Evolutionary conservation across 371 early-diverging fungal species (phyloP), one percentile per base, ranked within the genome.

Genomic region (Zychaea mexicana): DNA sequence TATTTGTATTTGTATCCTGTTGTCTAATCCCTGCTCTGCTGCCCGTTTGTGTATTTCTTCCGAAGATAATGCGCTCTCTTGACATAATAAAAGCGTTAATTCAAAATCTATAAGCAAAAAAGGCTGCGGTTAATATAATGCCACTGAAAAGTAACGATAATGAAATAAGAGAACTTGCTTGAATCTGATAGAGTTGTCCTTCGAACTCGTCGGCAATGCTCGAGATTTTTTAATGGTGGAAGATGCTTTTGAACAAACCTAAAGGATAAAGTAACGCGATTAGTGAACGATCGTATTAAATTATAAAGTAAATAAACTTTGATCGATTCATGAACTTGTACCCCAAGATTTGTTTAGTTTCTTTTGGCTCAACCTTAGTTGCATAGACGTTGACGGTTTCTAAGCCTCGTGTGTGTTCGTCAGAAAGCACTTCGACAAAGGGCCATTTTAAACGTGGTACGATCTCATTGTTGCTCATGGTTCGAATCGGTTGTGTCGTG

Each of bases 121-220:
- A 6, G 26, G n/a, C 8, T 27, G 3, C 24, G 15, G 1, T 38
- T 3, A 9, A 2, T 21, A 15, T 8, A 15, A 1, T 8, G 33
- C 38, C 32, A 52, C n/a, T 4, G 12, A 57, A 24, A 49, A 8
- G n/a, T 2, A 55, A 28, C 19, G 19, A 39, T 27, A 19, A 19
- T 42, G 21, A n/a, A 28, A 24, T 15, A 45, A 30, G 39, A 28
- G 26, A 17, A 59, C 61, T 52, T 53, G 39, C 60, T 52, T 47
- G 60, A 42, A 47, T 59, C 61, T 1, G 60, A 36, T n/a, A 63
- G 38, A 17, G 54, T 52, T 10, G 61, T 62, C n/a, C 71, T 67
- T 70, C 71, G 70, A n/a, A 82, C 77, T 15, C 79, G 64, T 69
- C 81, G 79, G 52, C 72, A 74, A 42, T 82, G 85, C 21, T 78